Conservation (phyloP, 441 rosid species). For the Dalechampia spathulata region DNA sequence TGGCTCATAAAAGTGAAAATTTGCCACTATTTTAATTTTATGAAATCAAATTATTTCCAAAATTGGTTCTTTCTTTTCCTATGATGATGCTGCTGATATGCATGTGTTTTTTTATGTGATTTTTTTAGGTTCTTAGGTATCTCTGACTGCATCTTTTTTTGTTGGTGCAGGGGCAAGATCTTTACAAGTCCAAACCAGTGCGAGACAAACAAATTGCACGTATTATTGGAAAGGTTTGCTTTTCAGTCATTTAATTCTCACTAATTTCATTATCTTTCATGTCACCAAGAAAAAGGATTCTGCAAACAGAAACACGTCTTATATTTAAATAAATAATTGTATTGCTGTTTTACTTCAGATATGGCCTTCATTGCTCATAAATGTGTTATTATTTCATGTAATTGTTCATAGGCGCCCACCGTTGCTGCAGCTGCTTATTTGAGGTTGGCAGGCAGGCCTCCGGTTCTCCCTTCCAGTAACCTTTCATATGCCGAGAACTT, state of each 20-base stretch:
- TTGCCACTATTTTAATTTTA: neutral
- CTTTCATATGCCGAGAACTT: constrained; percentile 93
- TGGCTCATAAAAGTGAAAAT: neutral
- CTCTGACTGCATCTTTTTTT: constrained; percentile 8
- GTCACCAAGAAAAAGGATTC: constrained; percentile 1
- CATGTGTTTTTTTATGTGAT: neutral
- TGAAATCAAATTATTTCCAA: neutral
- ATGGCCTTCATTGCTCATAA: neutral
- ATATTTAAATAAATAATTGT: neutral
- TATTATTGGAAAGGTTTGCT: constrained; percentile 77
- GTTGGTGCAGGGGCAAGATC: constrained; percentile 59
- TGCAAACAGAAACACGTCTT: neutral
- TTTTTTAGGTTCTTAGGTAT: neutral
- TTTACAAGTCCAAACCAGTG: constrained; percentile 82
- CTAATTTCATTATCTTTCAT: neutral
- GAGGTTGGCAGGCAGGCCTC: constrained; percentile 92
- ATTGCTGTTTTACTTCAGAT: neutral
- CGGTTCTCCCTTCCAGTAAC: constrained; percentile 79
- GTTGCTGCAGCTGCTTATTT: constrained; percentile 96
- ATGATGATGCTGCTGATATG: neutral
- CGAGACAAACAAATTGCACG: constrained; percentile 97
- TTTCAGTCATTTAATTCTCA: constrained; percentile 1
- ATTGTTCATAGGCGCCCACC: constrained; percentile 72
- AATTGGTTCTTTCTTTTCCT: neutral
- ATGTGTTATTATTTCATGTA: constrained; percentile 1